phyloP scores from a whole-genome alignment of 2,329 filamentous ascomycete genomes.

The Diaporthe destruens region DNA sequence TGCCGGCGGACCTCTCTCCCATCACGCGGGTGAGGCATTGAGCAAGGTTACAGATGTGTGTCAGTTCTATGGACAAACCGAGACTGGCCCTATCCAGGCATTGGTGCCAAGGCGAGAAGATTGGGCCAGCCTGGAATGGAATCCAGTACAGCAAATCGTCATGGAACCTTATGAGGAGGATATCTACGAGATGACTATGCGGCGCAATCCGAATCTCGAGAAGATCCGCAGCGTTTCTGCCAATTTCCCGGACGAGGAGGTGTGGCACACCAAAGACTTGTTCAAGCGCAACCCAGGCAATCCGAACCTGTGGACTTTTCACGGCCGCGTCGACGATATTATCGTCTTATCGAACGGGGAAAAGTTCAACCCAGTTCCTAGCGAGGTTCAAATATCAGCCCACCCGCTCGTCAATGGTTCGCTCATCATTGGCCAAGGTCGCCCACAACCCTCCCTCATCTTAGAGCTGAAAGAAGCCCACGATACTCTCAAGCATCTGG shows the following conservation, averaged over 20 bases:
- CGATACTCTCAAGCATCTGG: slow-evolving; percentile 15
- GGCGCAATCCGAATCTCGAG: slow-evolving; percentile 40
- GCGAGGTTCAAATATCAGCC: slow-evolving; percentile 27
- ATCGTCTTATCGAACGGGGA: slow-evolving; percentile 32
- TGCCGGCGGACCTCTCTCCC: slow-evolving; percentile 44
- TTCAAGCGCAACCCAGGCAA: slow-evolving; percentile 51
- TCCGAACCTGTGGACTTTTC: slow-evolving; percentile 28
- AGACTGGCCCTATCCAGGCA: slow-evolving; percentile 42
- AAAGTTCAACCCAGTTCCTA: slow-evolving; percentile 43
- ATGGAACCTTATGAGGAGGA: slow-evolving; percentile 43
- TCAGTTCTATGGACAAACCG: slow-evolving; percentile 45
- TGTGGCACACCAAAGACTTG: slow-evolving; percentile 56
- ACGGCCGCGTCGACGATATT: slow-evolving; percentile 36
- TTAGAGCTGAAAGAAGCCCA: slow-evolving; percentile 26
- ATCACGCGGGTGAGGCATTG: slow-evolving; percentile 41
- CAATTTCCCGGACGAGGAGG: slow-evolving; percentile 43
- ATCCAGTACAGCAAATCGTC: slow-evolving; percentile 43
- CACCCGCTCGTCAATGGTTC: slow-evolving; percentile 29
- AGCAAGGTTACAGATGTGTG: slow-evolving; percentile 44
- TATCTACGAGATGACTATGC: slow-evolving; percentile 44
- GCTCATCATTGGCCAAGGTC: slow-evolving; percentile 31
- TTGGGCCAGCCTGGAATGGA: slow-evolving; percentile 45
- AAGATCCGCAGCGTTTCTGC: slow-evolving; percentile 39
- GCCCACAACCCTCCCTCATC: slow-evolving; percentile 25
- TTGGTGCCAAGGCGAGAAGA: slow-evolving; percentile 43